Base-by-base conservation (phyloP, 2,329 filamentous ascomycete genomes). In the Scytalidium lignicola region DNA sequence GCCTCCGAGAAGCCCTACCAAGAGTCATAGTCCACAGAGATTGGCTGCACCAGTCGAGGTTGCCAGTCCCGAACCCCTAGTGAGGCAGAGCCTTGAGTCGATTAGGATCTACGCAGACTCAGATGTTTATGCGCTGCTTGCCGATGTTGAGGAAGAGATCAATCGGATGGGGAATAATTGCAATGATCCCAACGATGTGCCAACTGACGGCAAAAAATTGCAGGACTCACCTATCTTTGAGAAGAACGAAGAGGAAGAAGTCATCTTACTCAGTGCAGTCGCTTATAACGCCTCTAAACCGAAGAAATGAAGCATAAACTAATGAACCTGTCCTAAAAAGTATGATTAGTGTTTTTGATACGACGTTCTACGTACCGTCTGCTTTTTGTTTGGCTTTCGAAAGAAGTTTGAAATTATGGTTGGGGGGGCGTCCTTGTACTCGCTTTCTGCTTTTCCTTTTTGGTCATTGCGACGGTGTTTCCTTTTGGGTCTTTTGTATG, bases 31-130 rank as follows among this genome's bases (percentile, higher is more conserved):
- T 40, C 62, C 60, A 1, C 52, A 56, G 17, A 51, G 54, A 10
- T 46, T 62, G 2, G 52, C 57, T 5, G 43, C 52, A 10, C 58
- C 56, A 0, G 52, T 58, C 1, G 55, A 58, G 22, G 48, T 57
- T 10, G 41, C 51, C 51, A 58, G 42, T 50, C 59, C 52, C n/a
- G 60, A 48, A 46, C 48, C n/a, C 40, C 28, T 49, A 28, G 37
- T 44, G 23, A 47, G 50, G 28, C 45, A 51, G 9, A 50, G 44
- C 19, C 73, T 81, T 32, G 80, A 86, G 63, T 86, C 82, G 62
- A 86, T 86, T 51, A 78, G 79, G 19, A 75, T 87, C 56, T 87
- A 86, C 55, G 82, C 82, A 19, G 83, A 83, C 51, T 78, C 80
- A 51, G 82, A 85, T 43, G 77, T 88, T 8, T 86, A 83, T 55